phyloP scores from a whole-genome alignment of 805 yeast species.

The Nematodospora valgi region DNA sequence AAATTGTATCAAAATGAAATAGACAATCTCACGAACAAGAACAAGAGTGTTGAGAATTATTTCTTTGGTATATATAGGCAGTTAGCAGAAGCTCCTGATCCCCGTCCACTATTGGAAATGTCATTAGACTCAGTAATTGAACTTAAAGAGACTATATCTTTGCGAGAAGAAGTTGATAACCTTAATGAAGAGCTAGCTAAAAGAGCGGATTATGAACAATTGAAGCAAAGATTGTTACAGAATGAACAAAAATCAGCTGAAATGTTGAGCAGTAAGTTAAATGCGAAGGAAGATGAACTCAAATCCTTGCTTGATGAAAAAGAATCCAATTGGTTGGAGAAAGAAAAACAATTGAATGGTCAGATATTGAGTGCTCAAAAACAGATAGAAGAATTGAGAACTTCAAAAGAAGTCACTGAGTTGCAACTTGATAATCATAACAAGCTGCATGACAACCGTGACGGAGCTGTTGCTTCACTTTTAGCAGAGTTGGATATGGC shows the following conservation, averaged over 20 bases:
- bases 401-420: constrained; percentile 61
- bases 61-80: constrained; percentile 73
- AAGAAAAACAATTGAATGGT: constrained; percentile 49
- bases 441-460: constrained; percentile 33
- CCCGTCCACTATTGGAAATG: constrained; percentile 72
- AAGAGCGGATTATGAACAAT: constrained; percentile 74
- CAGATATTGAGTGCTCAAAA: constrained; percentile 51
- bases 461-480: constrained; percentile 29
- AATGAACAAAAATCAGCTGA: constrained; percentile 61
- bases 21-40: constrained; percentile 74
- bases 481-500: constrained; percentile 60
- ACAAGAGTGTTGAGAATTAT: constrained; percentile 67
- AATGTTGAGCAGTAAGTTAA: constrained; percentile 48
- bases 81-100: constrained; percentile 91
- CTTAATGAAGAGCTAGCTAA: constrained; percentile 58
- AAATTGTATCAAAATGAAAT: constrained; percentile 84
- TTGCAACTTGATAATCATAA: constrained; percentile 51
- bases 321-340: constrained; percentile 61
- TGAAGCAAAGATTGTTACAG: constrained; percentile 59
- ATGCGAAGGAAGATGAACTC: constrained; percentile 73
- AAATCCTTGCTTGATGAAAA: constrained; percentile 68
- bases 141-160: constrained; percentile 47
- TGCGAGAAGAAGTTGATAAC: constrained; percentile 47
- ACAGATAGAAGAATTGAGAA: constrained; percentile 61
- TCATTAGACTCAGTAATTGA: constrained; percentile 62